These are phyloP conservation scores for Boletellus ananiceps DNA, from an alignment of 768 basidiomycete species.

Conservation along the genomic window DNA sequence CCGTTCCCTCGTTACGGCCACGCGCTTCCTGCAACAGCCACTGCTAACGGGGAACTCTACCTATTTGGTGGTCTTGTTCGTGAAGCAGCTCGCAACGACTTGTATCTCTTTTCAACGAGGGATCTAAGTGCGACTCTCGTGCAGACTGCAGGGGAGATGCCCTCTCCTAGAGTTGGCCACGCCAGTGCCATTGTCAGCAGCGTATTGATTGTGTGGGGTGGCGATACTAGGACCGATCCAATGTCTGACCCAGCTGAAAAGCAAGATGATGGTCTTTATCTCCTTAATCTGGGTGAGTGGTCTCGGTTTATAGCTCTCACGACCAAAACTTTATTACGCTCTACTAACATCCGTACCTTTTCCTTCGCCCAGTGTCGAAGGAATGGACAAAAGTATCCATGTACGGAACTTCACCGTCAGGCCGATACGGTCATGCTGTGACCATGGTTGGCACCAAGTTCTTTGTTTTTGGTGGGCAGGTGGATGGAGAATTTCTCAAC, in stretches of 20 bases:
- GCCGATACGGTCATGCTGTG: slow-evolving; percentile 94
- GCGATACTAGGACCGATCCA: slow-evolving; percentile 84
- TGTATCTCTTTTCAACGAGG: slow-evolving; percentile 83
- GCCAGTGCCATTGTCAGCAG: slow-evolving; percentile 93
- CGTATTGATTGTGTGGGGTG: slow-evolving; percentile 97
- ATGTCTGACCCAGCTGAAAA: slow-evolving; percentile 59
- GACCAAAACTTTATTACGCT: not conserved
- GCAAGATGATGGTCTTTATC: slow-evolving; percentile 90
- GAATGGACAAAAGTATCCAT: slow-evolving; percentile 93
- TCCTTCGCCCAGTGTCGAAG: slow-evolving; percentile 59
- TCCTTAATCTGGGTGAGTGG: slow-evolving; percentile 84
- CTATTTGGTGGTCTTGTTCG: slow-evolving; percentile 96
- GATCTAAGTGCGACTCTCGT: slow-evolving; percentile 77
- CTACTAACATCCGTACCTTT: slow-evolving; percentile 2
- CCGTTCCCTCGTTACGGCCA: slow-evolving; percentile 98
- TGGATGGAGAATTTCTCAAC: slow-evolving; percentile 89
- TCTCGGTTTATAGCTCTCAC: not conserved
- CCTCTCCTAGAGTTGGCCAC: slow-evolving; percentile 91
- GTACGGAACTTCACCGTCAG: slow-evolving; percentile 70
- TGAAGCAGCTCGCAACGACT: slow-evolving; percentile 85
- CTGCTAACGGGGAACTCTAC: slow-evolving; percentile 84
- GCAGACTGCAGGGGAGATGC: slow-evolving; percentile 85
- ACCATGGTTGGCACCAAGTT: slow-evolving; percentile 90
- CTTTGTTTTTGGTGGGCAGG: slow-evolving; percentile 95
- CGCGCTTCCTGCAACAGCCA: slow-evolving; percentile 76